Evolutionary conservation across 805 yeast species (phyloP), one percentile per base, ranked within the genome.

Genomic region (Wickerhamiella nectarea): DNA sequence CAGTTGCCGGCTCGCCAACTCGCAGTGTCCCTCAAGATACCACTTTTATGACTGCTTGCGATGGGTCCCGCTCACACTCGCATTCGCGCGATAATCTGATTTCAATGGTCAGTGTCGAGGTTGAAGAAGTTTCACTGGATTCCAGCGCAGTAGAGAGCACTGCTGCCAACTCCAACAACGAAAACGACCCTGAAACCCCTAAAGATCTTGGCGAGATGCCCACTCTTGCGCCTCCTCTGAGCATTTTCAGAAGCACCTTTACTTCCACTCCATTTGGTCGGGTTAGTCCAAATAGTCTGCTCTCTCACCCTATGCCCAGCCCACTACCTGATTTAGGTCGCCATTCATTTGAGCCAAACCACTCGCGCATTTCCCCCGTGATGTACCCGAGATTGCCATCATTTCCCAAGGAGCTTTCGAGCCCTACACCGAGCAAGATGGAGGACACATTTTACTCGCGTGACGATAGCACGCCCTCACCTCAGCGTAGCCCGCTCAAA

Each of bases 321-420:
- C 39, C 39, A 4, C 22, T 36, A 11, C 33, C 33, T 3, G 42
- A 39, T 14, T 4, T 39, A 11, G 42, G 36, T 12, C 42, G 42
- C 31, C 22, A 34, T 6, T 39, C 42, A 9, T 39, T 29, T 15
- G 42, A 26, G 12, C 6, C 15, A 12, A 28, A n/a, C 26, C 29
- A 21, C 9, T 29, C 36, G 9, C 14, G 17, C 28, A 18, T 20
- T 29, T 25, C 36, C 6, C 29, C 29, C 3, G 25, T 14, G 17
- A n/a, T 39, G 22, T 39, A 39, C 21, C 42, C 42, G 8, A 28
- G 42, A 3, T 22, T 39, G 18, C 42, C 42, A 6, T 29, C 36
- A 10, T 39, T 39, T 22, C 42, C 42, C 29, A 39, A 12, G 15
- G 15, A 28, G 31, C n/a, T 12, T 10, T 28, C 31, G 15, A 28